These are phyloP conservation scores for Fusarium irregulare DNA, from an alignment of 2,329 filamentous ascomycete genomes.

Conservation along the genomic window DNA sequence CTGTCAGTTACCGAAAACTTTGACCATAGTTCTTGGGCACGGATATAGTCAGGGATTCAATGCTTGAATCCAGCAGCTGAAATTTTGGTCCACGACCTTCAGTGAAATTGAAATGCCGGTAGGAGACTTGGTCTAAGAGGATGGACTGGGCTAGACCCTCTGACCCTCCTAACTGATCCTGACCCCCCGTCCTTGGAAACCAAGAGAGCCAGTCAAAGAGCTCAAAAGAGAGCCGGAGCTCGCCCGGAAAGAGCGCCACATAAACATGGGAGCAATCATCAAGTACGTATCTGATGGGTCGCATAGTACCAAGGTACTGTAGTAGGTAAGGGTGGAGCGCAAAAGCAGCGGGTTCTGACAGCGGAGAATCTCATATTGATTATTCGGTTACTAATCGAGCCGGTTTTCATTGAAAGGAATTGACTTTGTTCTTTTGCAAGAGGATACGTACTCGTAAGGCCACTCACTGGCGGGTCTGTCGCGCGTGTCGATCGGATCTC, in stretches of 20 bases:
- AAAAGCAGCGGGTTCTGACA: neutral
- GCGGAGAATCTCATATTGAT: neutral
- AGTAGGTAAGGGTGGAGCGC: neutral
- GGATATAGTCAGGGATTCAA: neutral
- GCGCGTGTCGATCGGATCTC: slow-evolving; percentile 48
- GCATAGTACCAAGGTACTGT: neutral
- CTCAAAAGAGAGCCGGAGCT: slow-evolving; percentile 27
- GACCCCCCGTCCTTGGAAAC: slow-evolving; percentile 18
- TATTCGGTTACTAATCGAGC: slow-evolving; percentile 3
- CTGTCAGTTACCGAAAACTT: neutral
- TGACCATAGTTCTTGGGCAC: neutral
- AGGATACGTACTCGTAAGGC: slow-evolving; percentile 17
- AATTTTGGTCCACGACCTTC: neutral
- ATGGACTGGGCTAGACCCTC: slow-evolving; percentile 41
- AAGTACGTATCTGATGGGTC: slow-evolving; percentile 5
- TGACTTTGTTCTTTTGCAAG: slow-evolving; percentile 35
- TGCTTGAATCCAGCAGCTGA: neutral
- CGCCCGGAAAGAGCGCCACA: slow-evolving; percentile 30
- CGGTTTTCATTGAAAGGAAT: slow-evolving; percentile 28
- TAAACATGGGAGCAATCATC: slow-evolving; percentile 3
- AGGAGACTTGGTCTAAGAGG: slow-evolving; percentile 7
- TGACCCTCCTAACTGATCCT: slow-evolving; percentile 37
- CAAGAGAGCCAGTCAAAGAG: slow-evolving; percentile 22
- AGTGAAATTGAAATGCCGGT: neutral
- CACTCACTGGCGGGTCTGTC: slow-evolving; percentile 37